These are phyloP conservation scores for Gracilaria gracilis DNA, from an alignment of 23 red algal genomes.

Conservation along the genomic window DNA sequence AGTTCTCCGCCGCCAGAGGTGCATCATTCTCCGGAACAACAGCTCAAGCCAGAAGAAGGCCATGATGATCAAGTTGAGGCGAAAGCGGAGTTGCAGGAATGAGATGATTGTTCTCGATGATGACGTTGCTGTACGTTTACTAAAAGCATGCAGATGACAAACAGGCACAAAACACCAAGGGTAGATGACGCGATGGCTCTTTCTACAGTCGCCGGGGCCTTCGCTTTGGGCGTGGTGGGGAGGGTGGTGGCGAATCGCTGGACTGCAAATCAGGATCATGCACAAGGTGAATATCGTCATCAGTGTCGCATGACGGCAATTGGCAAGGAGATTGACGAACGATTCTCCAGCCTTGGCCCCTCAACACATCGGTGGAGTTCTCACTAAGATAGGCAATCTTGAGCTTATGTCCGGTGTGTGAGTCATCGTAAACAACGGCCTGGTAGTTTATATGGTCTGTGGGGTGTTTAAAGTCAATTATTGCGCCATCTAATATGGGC, in stretches of 20 bases:
- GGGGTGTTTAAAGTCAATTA: constrained; percentile 49
- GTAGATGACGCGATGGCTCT: not conserved
- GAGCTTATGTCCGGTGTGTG: constrained; percentile 19
- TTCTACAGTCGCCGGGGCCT: constrained; percentile 11
- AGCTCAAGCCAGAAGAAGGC: not conserved
- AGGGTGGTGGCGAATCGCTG: constrained; percentile 8
- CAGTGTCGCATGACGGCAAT: not conserved
- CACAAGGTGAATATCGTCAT: not conserved
- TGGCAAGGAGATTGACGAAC: constrained; percentile 31
- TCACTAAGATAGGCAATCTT: constrained; percentile 50
- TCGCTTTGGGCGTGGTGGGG: not conserved
- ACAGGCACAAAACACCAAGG: not conserved
- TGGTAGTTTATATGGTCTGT: constrained; percentile 39
- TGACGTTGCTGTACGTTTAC: constrained; percentile 7
- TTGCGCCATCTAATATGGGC: constrained; percentile 43
- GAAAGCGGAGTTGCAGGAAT: not conserved
- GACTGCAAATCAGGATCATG: not conserved
- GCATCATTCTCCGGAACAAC: not conserved
- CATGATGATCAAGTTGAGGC: not conserved
- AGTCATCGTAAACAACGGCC: constrained; percentile 45
- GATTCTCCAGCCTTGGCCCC: constrained; percentile 32
- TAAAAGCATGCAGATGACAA: not conserved
- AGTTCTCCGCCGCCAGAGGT: no score
- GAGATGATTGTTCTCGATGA: not conserved
- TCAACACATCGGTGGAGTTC: constrained; percentile 44